phyloP scores from a whole-genome alignment of 305 asterid genomes.

The Fraxinus ornus region DNA sequence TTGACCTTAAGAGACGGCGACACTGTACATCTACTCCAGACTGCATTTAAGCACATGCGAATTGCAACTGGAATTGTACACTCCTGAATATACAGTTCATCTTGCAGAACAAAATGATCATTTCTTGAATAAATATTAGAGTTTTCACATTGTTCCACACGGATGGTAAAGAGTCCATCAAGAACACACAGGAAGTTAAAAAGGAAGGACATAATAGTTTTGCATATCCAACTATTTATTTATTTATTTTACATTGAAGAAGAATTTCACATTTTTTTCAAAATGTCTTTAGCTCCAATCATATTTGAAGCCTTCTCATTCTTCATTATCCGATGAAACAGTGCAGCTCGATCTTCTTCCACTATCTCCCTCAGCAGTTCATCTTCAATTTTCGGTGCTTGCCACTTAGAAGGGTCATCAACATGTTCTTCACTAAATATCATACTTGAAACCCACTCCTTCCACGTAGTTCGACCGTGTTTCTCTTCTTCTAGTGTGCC shows the following conservation, averaged over 20 bases:
- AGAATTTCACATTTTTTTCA: constrained; percentile 28
- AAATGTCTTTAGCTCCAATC: constrained; percentile 62
- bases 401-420: constrained; percentile 95
- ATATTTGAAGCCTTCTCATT: constrained; percentile 91
- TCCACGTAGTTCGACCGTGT: constrained; percentile 88
- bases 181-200: background rate
- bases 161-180: background rate
- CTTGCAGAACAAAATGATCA: background rate
- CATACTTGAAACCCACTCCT: constrained; percentile 99
- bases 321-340: constrained; percentile 87
- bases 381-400: constrained; percentile 90
- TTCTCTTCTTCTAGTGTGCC: constrained; percentile 91
- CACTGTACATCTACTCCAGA: background rate
- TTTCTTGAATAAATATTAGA: background rate
- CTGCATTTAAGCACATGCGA: background rate
- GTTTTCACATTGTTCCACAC: background rate
- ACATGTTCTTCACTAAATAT: constrained; percentile 89
- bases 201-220: background rate
- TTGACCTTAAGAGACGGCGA: background rate
- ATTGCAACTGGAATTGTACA: background rate
- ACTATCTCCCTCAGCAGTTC: constrained; percentile 89
- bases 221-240: background rate
- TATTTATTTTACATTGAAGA: background rate
- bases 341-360: constrained; percentile 84
- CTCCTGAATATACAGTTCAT: background rate